Percentiles rank a stretch among this genome's conserved stretches.
Evolutionary conservation across 2,329 filamentous ascomycete genomes (phyloP).

Genomic region (Cephalotrichum gorgonifer): DNA sequence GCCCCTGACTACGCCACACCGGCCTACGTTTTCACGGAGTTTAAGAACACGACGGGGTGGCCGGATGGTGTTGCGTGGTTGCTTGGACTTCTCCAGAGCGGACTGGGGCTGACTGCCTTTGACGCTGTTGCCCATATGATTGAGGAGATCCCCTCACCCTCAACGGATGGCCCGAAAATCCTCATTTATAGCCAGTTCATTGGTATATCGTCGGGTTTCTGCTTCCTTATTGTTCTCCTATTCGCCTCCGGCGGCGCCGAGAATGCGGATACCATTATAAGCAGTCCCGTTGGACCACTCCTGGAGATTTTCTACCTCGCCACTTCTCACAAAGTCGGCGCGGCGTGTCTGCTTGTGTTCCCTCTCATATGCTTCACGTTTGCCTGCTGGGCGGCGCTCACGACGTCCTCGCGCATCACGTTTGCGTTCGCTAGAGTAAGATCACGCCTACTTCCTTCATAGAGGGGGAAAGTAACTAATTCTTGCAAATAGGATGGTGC

Average conservation of each 20-base stretch:
- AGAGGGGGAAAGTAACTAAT: too few relatives aligned
- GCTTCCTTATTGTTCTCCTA: constrained; percentile 15
- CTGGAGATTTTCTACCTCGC: constrained; percentile 39
- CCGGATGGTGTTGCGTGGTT: not conserved
- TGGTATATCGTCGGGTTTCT: not conserved
- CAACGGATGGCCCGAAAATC: constrained; percentile 51
- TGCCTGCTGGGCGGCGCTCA: constrained; percentile 54
- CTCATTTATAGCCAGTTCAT: constrained; percentile 44
- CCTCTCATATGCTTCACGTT: constrained; percentile 55
- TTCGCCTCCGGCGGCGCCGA: not conserved
- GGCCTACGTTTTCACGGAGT: not conserved
- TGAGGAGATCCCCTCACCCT: constrained; percentile 48
- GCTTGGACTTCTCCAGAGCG: not conserved
- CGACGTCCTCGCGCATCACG: constrained; percentile 54
- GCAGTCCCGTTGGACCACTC: not conserved
- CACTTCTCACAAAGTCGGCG: constrained; percentile 49
- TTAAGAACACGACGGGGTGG: not conserved
- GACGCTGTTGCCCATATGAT: constrained; percentile 45
- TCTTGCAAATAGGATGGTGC: too few relatives aligned
- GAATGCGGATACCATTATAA: not conserved
- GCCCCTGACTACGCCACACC: constrained; percentile 42
- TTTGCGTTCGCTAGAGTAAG: constrained; percentile 53
- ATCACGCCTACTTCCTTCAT: too few relatives aligned
- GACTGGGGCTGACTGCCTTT: constrained; percentile 35
- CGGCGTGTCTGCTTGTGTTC: constrained; percentile 57